Base-by-base conservation (phyloP, 2,329 filamentous ascomycete species). In the Gremmenia infestans region DNA sequence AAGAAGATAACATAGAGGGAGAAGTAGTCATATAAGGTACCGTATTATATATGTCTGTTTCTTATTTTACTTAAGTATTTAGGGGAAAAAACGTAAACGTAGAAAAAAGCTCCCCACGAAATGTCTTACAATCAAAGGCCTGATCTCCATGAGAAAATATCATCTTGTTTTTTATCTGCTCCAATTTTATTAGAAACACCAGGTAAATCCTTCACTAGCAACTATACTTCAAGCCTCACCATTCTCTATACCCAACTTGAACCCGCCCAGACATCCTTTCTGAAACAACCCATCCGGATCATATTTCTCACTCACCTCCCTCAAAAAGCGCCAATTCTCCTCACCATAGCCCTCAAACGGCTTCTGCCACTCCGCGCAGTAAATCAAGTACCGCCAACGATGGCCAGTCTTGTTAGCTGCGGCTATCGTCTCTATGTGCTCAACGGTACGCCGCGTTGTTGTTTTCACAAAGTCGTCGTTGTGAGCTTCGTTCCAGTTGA, bases 351-450 rank as follows among this genome's bases (percentile, higher is more conserved):
- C 56, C 35, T 66, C 57, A 53, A 71, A 66, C 2, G 66, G 63
- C 23, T 56, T 63, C 59, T 71, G 69, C 58, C 64, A 64, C 36
- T 62, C 52, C 19, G 55, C 66, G 36, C 67, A 67, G 59, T 70
- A 69, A 50, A 70, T 72, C 42, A 67, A 43, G 47, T 67, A 70
- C 50, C 59, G 63, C 53, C 60, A 68, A 11, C 49, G 60, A 61
- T 67, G 57, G n/a, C 22, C 58, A 36, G 53, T 70, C 32, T 54
- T 56, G 22, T 62, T 60, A 14, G 63, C 40, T 9, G 39, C 28
- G 5, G 72, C 71, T 60, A 65, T 59, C 0, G 23, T 43, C 25
- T 73, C 69, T 43, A 74, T 72, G 48, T 68, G 56, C 47, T 71
- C 68, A 12, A 72, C 63, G 3, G 65, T 56, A 3, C 58, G 40